Base-by-base conservation (phyloP, 2,329 filamentous ascomycete genomes). In the Thielaviopsis populi region DNA sequence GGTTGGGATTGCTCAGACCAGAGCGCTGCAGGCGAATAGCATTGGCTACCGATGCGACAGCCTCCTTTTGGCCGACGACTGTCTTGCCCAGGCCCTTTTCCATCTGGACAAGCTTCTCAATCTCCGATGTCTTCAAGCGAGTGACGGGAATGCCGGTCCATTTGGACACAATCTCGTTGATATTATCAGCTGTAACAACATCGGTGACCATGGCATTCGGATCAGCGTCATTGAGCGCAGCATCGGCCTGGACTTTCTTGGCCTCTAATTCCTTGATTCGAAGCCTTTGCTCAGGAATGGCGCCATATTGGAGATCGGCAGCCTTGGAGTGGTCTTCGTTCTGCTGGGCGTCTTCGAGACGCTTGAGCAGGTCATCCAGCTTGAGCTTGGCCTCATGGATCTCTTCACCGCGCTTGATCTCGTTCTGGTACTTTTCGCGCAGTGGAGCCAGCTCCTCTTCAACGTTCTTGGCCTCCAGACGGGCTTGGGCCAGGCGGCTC, bases 141-240 rank as follows among this genome's bases (percentile, higher is more conserved):
- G 91, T 97, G 66, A 99, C 90, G 0, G 94, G 94, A 69, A 99
- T 99, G 68, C 94, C 94, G n/a, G 94, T 99, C 89, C 91, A 96
- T 67, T 91, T 86, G 63, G 88, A 88, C 62, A 99, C 94, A 67
- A 99, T 99, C 72, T 97, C 92, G 73, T 99, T 97, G 80, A 99
- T 99, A 74, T 99, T 91, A 68, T 99, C 94, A 11, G 91, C 91
- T 5, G 94, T 94, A 68, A 99, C 94, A 58, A 94, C 83, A 72
- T 99, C 94, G 2, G 91, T 95, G 63, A 97, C 82, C 73, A 97
- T 86, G 62, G 85, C 83, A 63, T 83, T 82, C 42, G 88, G 88
- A 37, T 76, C 77, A 10, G 72, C 73, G 5, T 77, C 76, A 69
- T 78, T 84, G n/a, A 86, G 76, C 15, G 81, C 82, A 10, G 85